Conservation (phyloP, 495 filamentous ascomycete species). For the Aspergillus affinis region DNA sequence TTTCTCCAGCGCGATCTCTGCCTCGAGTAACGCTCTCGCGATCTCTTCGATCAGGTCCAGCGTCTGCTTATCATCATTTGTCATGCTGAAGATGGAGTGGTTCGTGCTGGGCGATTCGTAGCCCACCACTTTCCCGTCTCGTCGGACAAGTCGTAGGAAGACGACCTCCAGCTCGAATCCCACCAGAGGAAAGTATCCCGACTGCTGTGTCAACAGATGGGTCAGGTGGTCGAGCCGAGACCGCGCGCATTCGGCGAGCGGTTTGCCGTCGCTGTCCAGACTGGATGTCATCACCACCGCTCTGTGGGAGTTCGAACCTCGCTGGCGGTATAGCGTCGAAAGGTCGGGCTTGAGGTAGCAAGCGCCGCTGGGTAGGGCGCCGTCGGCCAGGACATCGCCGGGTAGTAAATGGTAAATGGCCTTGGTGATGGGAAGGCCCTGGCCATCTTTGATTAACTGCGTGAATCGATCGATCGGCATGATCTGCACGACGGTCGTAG, state of each 20-base stretch:
- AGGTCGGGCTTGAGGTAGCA: slow-evolving; percentile 56
- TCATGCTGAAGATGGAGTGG: slow-evolving; percentile 15
- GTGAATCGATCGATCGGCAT: slow-evolving; percentile 60
- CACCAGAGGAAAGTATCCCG: slow-evolving; percentile 51
- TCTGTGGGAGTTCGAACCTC: slow-evolving; percentile 44
- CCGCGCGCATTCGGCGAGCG: slow-evolving; percentile 53
- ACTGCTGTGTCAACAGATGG: slow-evolving; percentile 33
- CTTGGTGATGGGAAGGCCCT: slow-evolving; percentile 46
- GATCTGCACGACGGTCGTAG: slow-evolving; percentile 55
- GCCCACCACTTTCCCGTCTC: not conserved
- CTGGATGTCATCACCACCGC: slow-evolving; percentile 47
- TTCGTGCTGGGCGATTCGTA: slow-evolving; percentile 13
- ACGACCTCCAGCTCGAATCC: slow-evolving; percentile 79
- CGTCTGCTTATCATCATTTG: slow-evolving; percentile 31
- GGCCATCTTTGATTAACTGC: slow-evolving; percentile 47
- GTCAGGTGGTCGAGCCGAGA: slow-evolving; percentile 47
- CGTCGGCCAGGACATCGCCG: slow-evolving; percentile 47
- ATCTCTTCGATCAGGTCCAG: slow-evolving; percentile 58
- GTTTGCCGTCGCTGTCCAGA: slow-evolving; percentile 31
- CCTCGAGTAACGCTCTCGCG: slow-evolving; percentile 44
- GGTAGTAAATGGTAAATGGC: slow-evolving; percentile 56
- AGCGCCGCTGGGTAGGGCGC: slow-evolving; percentile 44
- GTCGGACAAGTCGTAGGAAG: slow-evolving; percentile 44
- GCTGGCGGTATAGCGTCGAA: slow-evolving; percentile 46
- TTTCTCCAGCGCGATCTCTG: slow-evolving; percentile 61